Base-by-base conservation (phyloP, 495 filamentous ascomycete species). In the Trichoderma asperelloides region DNA sequence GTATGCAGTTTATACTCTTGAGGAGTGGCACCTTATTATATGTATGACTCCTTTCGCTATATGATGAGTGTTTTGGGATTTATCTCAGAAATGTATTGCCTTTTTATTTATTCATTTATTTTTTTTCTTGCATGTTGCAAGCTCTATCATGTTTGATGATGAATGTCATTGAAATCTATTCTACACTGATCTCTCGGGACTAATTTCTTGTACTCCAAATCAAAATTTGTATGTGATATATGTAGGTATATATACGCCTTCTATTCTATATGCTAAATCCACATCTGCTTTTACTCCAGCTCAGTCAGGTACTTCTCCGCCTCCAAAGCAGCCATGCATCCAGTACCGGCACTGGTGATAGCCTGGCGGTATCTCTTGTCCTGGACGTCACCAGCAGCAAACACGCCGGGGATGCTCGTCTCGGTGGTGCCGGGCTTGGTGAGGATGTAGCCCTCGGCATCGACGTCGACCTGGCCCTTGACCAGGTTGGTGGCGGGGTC, bases 361-460 rank as follows among this genome's bases (percentile, higher is more conserved):
- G 95, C 95, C 81, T 98, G 95, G 74, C 96, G 85, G 78, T 99
- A 99, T 72, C 89, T 88, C 86, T 97, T 98, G 75, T 99, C 96
- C 81, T 98, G 96, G 23, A 99, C 95, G 74, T 99, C 95, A 64
- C 95, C 95, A 57, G 93, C 94, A 64, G 95, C 95, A 76, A 98
- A 99, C 11, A 99, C 91, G 73, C 95, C 95, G 75, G 92, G 86
- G 6, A 96, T 76, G 75, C 87, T 96, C 55, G 95, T 99, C 70
- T 88, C 84, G 70, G 91, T 91, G 64, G 92, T 94, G 37, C 95
- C 95, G 3, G 94, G 89, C 77, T 90, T 85, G 51, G 96, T 98
- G 70, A 93, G 73, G 45, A 99, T 88, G 75, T 99, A 99, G 1
- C 82, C 82, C 66, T 98, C 95, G 62, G 83, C 84, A 75, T 99